These are phyloP conservation scores for Pleodorina starrii DNA, from an alignment of 139 green algal genomes.

Conservation along the genomic window DNA sequence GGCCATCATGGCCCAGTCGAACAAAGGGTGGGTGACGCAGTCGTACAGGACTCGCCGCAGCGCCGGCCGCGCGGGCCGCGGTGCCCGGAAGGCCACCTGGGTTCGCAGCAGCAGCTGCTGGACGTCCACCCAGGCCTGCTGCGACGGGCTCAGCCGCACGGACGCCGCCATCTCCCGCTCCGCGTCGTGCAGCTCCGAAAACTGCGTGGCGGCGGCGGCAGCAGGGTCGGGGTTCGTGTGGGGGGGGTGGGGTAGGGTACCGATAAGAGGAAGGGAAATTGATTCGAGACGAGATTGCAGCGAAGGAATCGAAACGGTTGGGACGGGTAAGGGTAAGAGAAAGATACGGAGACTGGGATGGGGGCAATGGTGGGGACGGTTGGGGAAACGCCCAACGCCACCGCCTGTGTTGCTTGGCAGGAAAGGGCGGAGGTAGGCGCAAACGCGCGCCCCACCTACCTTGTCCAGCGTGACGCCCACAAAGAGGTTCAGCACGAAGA, in stretches of 20 bases:
- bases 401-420: too few species aligned
- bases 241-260: too few species aligned
- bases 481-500: slow-evolving; percentile 60
- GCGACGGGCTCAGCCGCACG: neutral
- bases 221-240: too few species aligned
- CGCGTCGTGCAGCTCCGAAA: slow-evolving; percentile 73
- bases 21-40: slow-evolving; percentile 57
- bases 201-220: slow-evolving; percentile 55
- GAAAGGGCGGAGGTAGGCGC: too few species aligned
- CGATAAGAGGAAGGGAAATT: too few species aligned
- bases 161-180: neutral
- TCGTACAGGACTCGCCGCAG: slow-evolving; percentile 55
- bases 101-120: slow-evolving; percentile 3
- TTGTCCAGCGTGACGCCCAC: slow-evolving; percentile 53
- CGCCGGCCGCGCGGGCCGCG: slow-evolving; percentile 17
- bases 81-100: neutral
- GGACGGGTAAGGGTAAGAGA: too few species aligned
- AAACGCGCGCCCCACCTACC: slow-evolving; percentile 19
- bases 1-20: slow-evolving; percentile 69
- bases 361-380: too few species aligned
- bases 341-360: too few species aligned
- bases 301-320: too few species aligned
- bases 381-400: too few species aligned
- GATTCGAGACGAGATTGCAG: too few species aligned
- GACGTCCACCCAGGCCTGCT: slow-evolving; percentile 17